Base-by-base conservation (phyloP, 202 grass and related monocot species). In the Zizania palustris region DNA sequence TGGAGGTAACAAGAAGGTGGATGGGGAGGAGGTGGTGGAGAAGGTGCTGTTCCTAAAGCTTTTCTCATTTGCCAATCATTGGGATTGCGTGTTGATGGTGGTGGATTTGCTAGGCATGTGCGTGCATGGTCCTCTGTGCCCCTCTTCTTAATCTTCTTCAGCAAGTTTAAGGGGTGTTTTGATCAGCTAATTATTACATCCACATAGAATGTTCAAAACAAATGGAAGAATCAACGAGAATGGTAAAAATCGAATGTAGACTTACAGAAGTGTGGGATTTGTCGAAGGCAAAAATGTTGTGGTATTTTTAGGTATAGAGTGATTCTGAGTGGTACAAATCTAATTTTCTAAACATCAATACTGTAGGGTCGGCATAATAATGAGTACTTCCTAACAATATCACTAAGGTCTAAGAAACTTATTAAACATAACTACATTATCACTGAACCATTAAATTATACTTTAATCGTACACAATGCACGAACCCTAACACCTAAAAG, bases 71-170 rank as follows among this genome's bases (percentile, higher is more conserved):
- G 95, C 95, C 0, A 91, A 98, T 85, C 77, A 73, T 59, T 98
- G 95, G 95, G 95, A 98, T 85, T 98, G 83, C 70, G 33, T 90
- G 50, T 89, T 98, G 5, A 98, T 98, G 95, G 77, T 85, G 63
- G 40, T 92, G 41, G 95, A 91, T 0, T 92, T 91, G 2, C 76
- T 95, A n/a, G 95, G 95, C 62, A 91, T 91, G 7, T 98, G 95
- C 81, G 91, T 73, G 22, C 95, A 98, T 59, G 95, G 95, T 60
- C 95, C 57, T 98, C 95, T 42, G 95, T 98, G 19, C 95, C 95
- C 15, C 87, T 98, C 85, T 98, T 98, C 91, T 98, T 98, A 87
- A 95, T 98, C 67, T 98, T 92, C 85, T 98, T 98, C 82, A 91
- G 95, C 77, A 94, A 98, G 78, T 91, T 98, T 87, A 98, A 28